Evolutionary conservation across 2,329 filamentous ascomycete genomes (phyloP), one percentile per base, ranked within the genome.

Genomic region (Cladosporium sp.): DNA sequence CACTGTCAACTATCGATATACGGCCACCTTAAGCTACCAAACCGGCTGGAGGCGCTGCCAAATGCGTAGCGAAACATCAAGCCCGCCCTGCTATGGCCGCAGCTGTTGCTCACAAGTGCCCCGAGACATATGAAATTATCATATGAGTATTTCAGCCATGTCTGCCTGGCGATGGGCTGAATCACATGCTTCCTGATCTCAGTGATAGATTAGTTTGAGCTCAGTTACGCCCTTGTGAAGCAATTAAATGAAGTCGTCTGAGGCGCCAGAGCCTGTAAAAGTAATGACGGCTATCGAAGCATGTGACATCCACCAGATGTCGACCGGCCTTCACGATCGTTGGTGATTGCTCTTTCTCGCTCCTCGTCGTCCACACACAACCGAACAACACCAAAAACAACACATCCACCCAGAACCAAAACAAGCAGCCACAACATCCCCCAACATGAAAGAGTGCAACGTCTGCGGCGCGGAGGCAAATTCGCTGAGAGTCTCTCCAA

Each of bases 381-480:
- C 18, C 30, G 15, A 5, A 12, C 30, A 30, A 30, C 6, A 30
- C 28, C 4, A 30, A 30, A 18, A 41, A 41, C 15, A 30, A 24
- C 30, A 26, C 5, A 14, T 0, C 3, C 6, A 36, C 14, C 49
- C 26, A 38, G 54, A 36, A 18, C 28, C 18, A 14, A 57, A 18
- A 34, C 30, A 36, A 18, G 8, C 32, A 57, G n/a, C 52, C 11
- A 8, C 12, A 12, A 64, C n/a, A 6, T 21, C 51, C 60, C 41
- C 44, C 11, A 55, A 60, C 11, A 15, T 14, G 14, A 66, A 67
- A 26, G 3, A 66, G 14, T 70, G 67, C 36, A 65, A 57, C 0
- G 36, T 67, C 62, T 68, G 67, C 65, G 36, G 7, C 18, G 60
- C 68, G 28, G 32, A 49, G 4, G 32, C 44, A 51, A 18, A 21